Conservation (phyloP, 2,329 filamentous ascomycete genomes). For the Fusarium brevicatenulatum region DNA sequence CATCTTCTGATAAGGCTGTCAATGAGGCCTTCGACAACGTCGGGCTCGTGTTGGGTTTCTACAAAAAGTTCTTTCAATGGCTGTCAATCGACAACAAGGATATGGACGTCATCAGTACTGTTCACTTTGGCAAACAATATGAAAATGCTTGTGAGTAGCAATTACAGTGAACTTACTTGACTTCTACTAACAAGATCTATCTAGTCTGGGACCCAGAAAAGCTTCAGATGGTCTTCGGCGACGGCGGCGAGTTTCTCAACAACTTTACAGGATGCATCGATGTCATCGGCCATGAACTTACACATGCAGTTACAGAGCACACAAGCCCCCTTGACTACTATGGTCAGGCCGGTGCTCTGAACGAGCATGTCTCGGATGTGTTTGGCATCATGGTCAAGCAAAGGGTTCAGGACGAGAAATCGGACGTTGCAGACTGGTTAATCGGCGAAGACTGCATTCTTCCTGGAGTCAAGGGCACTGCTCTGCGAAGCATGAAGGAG, state of each 20-base stretch:
- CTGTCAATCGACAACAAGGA: slow-evolving; percentile 63
- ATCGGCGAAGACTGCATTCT: slow-evolving; percentile 64
- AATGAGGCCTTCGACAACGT: slow-evolving; percentile 63
- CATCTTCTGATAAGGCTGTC: slow-evolving; percentile 53
- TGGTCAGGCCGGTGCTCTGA: slow-evolving; percentile 64
- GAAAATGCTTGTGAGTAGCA: slow-evolving; percentile 60
- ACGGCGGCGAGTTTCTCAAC: slow-evolving; percentile 62
- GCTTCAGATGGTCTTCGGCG: slow-evolving; percentile 66
- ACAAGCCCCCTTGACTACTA: slow-evolving; percentile 61
- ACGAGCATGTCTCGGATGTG: slow-evolving; percentile 66
- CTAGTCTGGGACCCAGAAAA: slow-evolving; percentile 61
- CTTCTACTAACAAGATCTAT: slow-evolving; percentile 19
- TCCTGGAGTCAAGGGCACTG: slow-evolving; percentile 61
- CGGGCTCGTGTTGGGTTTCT: slow-evolving; percentile 61
- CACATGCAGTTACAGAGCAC: slow-evolving; percentile 64
- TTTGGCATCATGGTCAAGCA: slow-evolving; percentile 69
- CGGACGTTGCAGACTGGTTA: slow-evolving; percentile 63
- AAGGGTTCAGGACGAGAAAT: slow-evolving; percentile 56
- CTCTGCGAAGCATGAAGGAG: slow-evolving; percentile 64
- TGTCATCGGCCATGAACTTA: slow-evolving; percentile 67
- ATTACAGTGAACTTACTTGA: not conserved
- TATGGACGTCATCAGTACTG: slow-evolving; percentile 60
- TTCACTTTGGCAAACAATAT: slow-evolving; percentile 61
- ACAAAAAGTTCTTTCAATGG: slow-evolving; percentile 60
- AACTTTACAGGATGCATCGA: slow-evolving; percentile 64